Evolutionary conservation across 192 early-diverging fungal genomes (phyloP).

Genomic region (Umbelopsis isabellina): DNA sequence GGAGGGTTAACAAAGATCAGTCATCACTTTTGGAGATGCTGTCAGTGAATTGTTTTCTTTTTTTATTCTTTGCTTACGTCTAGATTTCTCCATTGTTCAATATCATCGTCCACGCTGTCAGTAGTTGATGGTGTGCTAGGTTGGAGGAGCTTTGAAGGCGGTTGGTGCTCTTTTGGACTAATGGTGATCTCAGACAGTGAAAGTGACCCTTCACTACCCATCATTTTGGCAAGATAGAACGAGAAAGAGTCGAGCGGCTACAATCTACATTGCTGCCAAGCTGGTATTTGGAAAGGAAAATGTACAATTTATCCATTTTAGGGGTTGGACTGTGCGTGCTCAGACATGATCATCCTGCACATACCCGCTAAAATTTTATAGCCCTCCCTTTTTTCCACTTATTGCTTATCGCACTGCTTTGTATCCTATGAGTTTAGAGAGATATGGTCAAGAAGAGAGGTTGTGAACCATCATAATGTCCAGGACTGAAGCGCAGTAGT

Average conservation of each 20-base stretch:
- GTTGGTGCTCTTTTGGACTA: not conserved
- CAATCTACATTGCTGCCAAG: too few relatives aligned
- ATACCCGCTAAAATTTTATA: too few relatives aligned
- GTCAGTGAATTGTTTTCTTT: not conserved
- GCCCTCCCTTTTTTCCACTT: too few relatives aligned
- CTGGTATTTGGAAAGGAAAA: too few relatives aligned
- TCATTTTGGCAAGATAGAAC: not conserved
- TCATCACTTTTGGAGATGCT: not conserved
- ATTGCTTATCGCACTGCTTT: too few relatives aligned
- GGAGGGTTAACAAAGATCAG: not conserved
- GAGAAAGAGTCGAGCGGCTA: not conserved
- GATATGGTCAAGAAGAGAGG: too few relatives aligned
- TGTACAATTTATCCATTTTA: too few relatives aligned
- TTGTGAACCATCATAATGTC: too few relatives aligned
- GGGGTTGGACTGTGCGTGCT: too few relatives aligned
- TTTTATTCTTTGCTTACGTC: not conserved
- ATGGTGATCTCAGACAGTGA: not conserved
- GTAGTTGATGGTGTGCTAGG: not conserved
- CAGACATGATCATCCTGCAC: too few relatives aligned
- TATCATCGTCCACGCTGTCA: not conserved
- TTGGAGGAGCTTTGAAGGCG: not conserved
- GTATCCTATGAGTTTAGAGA: too few relatives aligned
- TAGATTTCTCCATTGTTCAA: conserved; percentile 7
- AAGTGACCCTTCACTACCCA: conserved; percentile 10
- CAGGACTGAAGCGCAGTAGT: too few relatives aligned